A percentile compares a stretch with the other conserved stretches of the same genome.
phyloP scores from a whole-genome alignment of 345 rosid species.

The Mallotus nudiflorus region DNA sequence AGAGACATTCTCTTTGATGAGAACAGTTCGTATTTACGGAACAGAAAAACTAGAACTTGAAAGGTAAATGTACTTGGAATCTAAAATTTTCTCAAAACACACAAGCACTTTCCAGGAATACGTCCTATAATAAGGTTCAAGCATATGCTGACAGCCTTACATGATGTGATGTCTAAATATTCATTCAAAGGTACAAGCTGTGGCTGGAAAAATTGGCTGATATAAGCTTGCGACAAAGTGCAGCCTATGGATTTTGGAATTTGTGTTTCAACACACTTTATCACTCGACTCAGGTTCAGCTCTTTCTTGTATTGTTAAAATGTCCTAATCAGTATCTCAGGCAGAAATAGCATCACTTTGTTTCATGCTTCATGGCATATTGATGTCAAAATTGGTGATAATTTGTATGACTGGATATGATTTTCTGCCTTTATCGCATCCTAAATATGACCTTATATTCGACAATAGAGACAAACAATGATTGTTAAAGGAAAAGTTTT shows the following conservation, averaged over 20 bases:
- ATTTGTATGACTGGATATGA: not conserved
- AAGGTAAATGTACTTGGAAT: constrained; percentile 44
- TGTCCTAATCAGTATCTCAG: not conserved
- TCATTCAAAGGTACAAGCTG: constrained; percentile 59
- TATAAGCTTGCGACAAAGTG: constrained; percentile 92
- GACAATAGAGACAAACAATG: not conserved
- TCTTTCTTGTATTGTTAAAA: constrained; percentile 6
- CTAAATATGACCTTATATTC: not conserved
- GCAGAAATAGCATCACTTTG: not conserved
- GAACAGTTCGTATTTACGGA: constrained; percentile 96
- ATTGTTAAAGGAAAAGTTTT: too few relatives aligned
- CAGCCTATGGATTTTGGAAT: constrained; percentile 96
- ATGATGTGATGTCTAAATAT: constrained; percentile 2
- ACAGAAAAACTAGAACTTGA: constrained; percentile 76
- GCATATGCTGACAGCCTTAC: not conserved
- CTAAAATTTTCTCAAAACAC: not conserved
- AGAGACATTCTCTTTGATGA: constrained; percentile 94
- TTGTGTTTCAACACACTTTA: constrained; percentile 84
- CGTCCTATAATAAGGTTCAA: not conserved
- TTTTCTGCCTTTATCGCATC: not conserved
- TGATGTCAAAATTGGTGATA: not conserved
- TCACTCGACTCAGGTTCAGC: constrained; percentile 85
- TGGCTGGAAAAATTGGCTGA: constrained; percentile 83
- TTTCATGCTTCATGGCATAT: not conserved
- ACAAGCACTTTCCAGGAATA: too few relatives aligned